Evolutionary conservation across 352 stramenopile genomes (phyloP), one percentile per base, ranked within the genome.

Genomic region (Bremia lactucae): DNA sequence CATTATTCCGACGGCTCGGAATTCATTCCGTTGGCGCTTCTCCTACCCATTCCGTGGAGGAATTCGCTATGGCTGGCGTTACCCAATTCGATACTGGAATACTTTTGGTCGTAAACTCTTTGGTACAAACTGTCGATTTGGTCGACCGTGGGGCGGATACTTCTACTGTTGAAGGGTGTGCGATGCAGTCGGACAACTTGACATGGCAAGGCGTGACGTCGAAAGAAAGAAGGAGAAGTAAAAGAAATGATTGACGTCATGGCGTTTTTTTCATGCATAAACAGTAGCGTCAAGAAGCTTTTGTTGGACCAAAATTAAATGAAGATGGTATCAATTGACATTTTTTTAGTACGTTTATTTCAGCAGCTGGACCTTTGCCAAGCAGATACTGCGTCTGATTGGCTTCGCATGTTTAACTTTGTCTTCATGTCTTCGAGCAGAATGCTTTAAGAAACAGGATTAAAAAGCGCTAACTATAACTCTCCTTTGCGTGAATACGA

Each of bases 81-180:
- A 75, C 43, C 61, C 65, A 34, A 21, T 69, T 6, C 15, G 29
- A 14, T 75, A 59, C 42, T 75, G 61, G 61, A 59, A 69, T 48
- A 23, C 15, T 3, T 64, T 52, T 16, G 65, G 61, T 8, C 60
- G 49, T 24, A 26, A 21, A 8, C 40, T 67, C 41, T 75, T 59
- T 50, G 61, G 57, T 2, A 28, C 33, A 22, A 38, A 7, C 24
- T 75, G 61, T 28, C 0, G 13, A 10, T 74, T 60, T 25, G 49
- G 47, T n/a, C 60, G 49, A 15, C 16, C 47, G 14, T 63, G n/a
- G n/a, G 68, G 59, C n/a, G 35, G 25, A 0, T 68, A 43, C 18
- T 72, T 36, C 42, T 72, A 66, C 58, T 72, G 58, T 31, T 66
- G 62, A 65, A 37, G 24, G 13, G 7, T 7, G 8, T 29, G 24